Evolutionary conservation across 805 yeast species (phyloP), one percentile per base, ranked within the genome.

Genomic region (Nakazawaea anatomiae): DNA sequence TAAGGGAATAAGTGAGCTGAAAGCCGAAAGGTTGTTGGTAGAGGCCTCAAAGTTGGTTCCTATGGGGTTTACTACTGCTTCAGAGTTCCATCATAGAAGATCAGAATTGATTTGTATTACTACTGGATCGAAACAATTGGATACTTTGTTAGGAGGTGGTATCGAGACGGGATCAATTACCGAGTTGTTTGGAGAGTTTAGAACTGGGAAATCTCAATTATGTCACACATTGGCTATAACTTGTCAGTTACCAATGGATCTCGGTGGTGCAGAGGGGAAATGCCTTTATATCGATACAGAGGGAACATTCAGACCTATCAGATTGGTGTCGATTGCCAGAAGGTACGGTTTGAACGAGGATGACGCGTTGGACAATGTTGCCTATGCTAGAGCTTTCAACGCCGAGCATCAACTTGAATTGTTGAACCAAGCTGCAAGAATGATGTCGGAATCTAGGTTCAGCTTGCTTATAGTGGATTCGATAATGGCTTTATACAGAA

Each of bases 211-310:
- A 66, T 89, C 97, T 4, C 99, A 94, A 72, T 71, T 94, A 44
- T 94, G 99, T 68, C 99, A 94, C 65, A 94, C 98, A 1, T 75
- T 94, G 51, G 96, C 98, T 0, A 96, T 94, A 6, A 92, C 97
- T 2, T 92, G 98, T 66, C 99, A 92, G 68, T 73, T 94, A 51
- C 98, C 98, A 4, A 80, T 92, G 47, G 97, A 91, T 63, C 85
- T 87, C 86, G 97, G 97, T 40, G 99, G 99, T 54, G 99, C 97
- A 47, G 99, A 94, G 71, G 99, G 99, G 35, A 90, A 94, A 68
- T 92, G 97, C 67, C 73, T 94, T 50, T 94, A 88, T 64, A 91
- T 94, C 54, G 99, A 94, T 63, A 92, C 98, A 0, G 99, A 92
- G 65, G 97, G 97, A 18, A 94, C 99, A 1, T 94, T 94, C 66